Base-by-base conservation (phyloP, 805 yeast species). In the Blastobotrys muscicola region DNA sequence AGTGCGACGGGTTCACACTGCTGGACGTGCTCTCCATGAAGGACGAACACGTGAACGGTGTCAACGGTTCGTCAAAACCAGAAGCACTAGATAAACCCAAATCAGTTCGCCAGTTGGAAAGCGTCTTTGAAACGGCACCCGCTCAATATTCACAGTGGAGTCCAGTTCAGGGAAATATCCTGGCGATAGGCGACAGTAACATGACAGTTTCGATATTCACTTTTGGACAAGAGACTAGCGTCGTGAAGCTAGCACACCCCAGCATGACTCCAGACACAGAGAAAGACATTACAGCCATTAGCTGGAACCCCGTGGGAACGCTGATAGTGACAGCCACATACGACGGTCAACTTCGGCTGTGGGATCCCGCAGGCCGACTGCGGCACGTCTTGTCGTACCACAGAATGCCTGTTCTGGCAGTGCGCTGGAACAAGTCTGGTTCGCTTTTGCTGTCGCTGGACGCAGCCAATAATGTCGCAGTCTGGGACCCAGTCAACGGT, bases 321-420 rank as follows among this genome's bases (percentile, higher is more conserved):
- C 52, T 69, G 10, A 59, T 86, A 2, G 68, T 82, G 10, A 81
- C 89, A 0, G 82, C 80, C 2, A 70, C 79, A 2, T 75, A 71
- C 43, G 71, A 71, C 54, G 95, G 95, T 10, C 90, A 82, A 52
- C 54, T 87, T 7, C 65, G 90, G 44, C 66, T 84, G n/a, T 87
- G 95, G 94, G 72, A 79, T 8, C 68, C 74, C 0, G 80, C 76
- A 38, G 94, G 95, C 0, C 70, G 72, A 29, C 65, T 85, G 33
- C 67, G 74, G 46, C 80, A 77, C 41, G 72, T 74, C 1, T 60
- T 78, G 52, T 33, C 53, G 20, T 57, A 72, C 32, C 84, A 78
- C 51, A 66, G 68, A 36, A 59, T 74, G 2, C 75, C 89, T 0
- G 69, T 86, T 0, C 53, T 77, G 8, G 57, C 69, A 1, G 62